phyloP scores from a whole-genome alignment of 2,329 filamentous ascomycete species.

The Ascochyta fabae region DNA sequence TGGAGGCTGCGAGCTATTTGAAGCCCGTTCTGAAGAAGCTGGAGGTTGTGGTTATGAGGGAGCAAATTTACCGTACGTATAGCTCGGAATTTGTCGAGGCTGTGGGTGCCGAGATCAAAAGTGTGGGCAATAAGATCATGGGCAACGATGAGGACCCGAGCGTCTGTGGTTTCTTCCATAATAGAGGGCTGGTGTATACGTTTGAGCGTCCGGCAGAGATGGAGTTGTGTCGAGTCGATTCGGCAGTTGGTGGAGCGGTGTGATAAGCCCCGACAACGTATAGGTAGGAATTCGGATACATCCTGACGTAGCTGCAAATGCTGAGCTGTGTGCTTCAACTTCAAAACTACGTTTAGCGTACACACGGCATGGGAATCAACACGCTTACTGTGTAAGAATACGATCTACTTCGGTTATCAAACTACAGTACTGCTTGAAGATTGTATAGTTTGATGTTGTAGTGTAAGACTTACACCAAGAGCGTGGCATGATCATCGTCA shows the following conservation, averaged over 20 bases:
- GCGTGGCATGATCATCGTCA: too few species aligned
- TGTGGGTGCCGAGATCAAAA: conserved; percentile 8
- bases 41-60: conserved; percentile 14
- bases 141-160: conserved; percentile 11
- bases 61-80: conserved; percentile 11
- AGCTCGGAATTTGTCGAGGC: conserved; percentile 5
- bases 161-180: background rate
- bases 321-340: background rate
- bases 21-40: conserved; percentile 6
- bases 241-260: background rate
- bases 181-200: conserved; percentile 6
- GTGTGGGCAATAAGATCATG: conserved; percentile 6
- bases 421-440: too few species aligned
- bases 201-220: conserved; percentile 6
- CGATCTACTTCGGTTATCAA: too few species aligned
- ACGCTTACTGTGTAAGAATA: too few species aligned
- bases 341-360: too few species aligned
- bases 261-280: background rate
- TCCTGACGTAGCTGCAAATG: background rate
- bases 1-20: conserved; percentile 4
- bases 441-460: too few species aligned
- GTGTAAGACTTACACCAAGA: too few species aligned
- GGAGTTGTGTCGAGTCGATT: conserved; percentile 13
- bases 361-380: too few species aligned
- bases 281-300: background rate